Percentiles rank a stretch among this genome's conserved stretches.
Evolutionary conservation across 2,329 filamentous ascomycete genomes (phyloP).

Genomic region (Penicillium nordicum): DNA sequence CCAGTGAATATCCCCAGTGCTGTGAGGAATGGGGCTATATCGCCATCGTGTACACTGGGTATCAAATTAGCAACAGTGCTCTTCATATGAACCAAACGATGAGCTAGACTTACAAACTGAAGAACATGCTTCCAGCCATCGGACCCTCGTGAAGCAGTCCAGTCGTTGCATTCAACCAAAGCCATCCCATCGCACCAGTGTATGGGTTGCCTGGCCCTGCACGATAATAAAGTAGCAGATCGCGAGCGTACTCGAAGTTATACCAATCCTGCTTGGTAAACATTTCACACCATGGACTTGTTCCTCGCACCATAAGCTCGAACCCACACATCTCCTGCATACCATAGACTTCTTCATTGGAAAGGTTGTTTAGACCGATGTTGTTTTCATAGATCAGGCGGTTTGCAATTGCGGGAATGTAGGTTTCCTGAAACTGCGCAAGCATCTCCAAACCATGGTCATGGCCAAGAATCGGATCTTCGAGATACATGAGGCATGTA

Average conservation of each 20-base stretch:
- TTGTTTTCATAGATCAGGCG: slow-evolving; percentile 38
- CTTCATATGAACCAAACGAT: neutral
- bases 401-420: slow-evolving; percentile 46
- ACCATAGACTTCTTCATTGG: slow-evolving; percentile 50
- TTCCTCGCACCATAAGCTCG: slow-evolving; percentile 53
- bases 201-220: slow-evolving; percentile 57
- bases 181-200: slow-evolving; percentile 53
- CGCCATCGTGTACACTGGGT: slow-evolving; percentile 54
- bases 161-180: slow-evolving; percentile 58
- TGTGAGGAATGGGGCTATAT: slow-evolving; percentile 55
- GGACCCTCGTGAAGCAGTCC: slow-evolving; percentile 47
- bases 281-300: slow-evolving; percentile 55
- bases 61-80: neutral
- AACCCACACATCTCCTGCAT: slow-evolving; percentile 64
- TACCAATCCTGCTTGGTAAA: slow-evolving; percentile 55
- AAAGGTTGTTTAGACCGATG: slow-evolving; percentile 41
- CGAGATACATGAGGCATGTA: slow-evolving; percentile 40
- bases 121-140: slow-evolving; percentile 49
- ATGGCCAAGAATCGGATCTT: slow-evolving; percentile 45
- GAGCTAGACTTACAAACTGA: slow-evolving; percentile 52
- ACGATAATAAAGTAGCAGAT: slow-evolving; percentile 58
- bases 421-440: slow-evolving; percentile 46
- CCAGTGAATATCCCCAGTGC: slow-evolving; percentile 50
- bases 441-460: slow-evolving; percentile 51
- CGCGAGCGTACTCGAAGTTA: slow-evolving; percentile 57